phyloP scores from a whole-genome alignment of 2,329 filamentous ascomycete genomes.

The Penicillium occitanis region DNA sequence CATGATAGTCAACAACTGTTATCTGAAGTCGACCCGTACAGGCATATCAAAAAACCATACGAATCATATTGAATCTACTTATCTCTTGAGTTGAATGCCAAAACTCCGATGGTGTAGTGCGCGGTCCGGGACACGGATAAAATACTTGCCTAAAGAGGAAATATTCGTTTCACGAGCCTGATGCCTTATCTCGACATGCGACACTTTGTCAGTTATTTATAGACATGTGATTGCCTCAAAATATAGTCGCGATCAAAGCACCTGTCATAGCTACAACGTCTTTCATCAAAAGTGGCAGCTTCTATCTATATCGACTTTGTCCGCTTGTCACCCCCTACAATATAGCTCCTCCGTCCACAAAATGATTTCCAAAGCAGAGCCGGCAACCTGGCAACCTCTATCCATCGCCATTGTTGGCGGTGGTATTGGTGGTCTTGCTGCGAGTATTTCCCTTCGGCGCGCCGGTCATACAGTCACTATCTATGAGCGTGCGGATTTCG shows the following conservation, averaged over 20 bases:
- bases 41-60: background rate
- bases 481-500: conserved; percentile 66
- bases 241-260: no score
- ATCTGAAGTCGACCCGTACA: background rate
- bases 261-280: background rate
- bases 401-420: conserved; percentile 52
- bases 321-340: background rate
- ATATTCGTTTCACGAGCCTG: background rate
- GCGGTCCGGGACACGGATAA: conserved; percentile 16
- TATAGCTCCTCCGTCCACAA: background rate
- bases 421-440: conserved; percentile 55
- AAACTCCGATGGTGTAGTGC: background rate
- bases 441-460: conserved; percentile 53
- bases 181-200: background rate
- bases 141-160: conserved; percentile 4
- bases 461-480: conserved; percentile 59
- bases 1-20: background rate
- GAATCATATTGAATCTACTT: conserved; percentile 2
- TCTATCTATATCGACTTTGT: background rate
- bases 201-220: conserved; percentile 3
- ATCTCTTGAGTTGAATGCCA: background rate
- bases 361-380: conserved; percentile 21
- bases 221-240: background rate
- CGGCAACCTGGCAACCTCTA: conserved; percentile 46
- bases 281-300: background rate